Evolutionary conservation across 371 early-diverging fungal genomes (phyloP).

Genomic region (Mucor velutinosus): DNA sequence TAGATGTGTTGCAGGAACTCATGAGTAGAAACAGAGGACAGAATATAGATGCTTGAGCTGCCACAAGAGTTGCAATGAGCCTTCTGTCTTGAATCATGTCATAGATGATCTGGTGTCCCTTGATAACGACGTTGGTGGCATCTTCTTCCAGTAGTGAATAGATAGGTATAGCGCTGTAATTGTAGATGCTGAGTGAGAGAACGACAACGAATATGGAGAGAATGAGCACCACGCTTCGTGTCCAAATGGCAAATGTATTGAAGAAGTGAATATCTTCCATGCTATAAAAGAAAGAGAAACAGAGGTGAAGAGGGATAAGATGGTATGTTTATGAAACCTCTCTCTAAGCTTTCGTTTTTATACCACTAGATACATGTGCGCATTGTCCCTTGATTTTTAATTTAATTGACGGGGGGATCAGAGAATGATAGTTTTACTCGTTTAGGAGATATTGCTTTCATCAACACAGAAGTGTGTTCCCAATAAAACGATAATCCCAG

Average conservation of each 20-base stretch:
- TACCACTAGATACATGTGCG: not conserved
- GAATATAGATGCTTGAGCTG: slow-evolving; percentile 47
- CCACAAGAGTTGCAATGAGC: slow-evolving; percentile 48
- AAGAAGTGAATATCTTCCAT: slow-evolving; percentile 7
- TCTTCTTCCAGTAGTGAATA: slow-evolving; percentile 9
- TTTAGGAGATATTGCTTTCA: not conserved
- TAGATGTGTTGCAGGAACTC: not conserved
- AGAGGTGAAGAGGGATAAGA: not conserved
- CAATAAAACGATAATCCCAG: not conserved
- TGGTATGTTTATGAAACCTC: not conserved
- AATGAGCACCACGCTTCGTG: slow-evolving; percentile 11
- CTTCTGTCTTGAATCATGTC: slow-evolving; percentile 37
- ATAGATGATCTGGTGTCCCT: not conserved
- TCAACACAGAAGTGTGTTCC: not conserved
- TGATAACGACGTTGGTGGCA: not conserved
- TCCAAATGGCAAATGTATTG: slow-evolving; percentile 13
- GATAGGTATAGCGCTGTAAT: slow-evolving; percentile 11
- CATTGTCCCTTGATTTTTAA: slow-evolving; percentile 1
- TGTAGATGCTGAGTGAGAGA: slow-evolving; percentile 19
- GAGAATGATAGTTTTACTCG: not conserved
- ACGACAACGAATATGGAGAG: slow-evolving; percentile 18
- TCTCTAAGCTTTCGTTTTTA: not conserved
- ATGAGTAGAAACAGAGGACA: slow-evolving; percentile 33
- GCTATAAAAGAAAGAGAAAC: not conserved
- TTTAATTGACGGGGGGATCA: slow-evolving; percentile 5